These are phyloP conservation scores for Fusarium succisae DNA, from an alignment of 2,329 filamentous ascomycete species.

Conservation along the genomic window DNA sequence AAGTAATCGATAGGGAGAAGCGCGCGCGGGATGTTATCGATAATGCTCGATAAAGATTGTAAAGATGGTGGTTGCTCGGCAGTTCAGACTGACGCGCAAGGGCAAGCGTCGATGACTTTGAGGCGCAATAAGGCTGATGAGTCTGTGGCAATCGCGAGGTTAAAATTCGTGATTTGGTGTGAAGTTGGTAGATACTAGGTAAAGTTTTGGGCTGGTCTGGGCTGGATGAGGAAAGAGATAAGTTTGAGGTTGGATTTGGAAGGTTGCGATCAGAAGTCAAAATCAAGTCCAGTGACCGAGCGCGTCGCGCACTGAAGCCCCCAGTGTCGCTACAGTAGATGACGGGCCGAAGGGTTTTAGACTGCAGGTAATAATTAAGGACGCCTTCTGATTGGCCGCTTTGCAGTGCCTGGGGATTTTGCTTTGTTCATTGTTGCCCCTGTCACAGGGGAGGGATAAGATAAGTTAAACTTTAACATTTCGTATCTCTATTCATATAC, in stretches of 20 bases:
- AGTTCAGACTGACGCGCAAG: constrained; percentile 13
- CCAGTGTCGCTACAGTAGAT: background rate
- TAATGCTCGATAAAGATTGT: constrained; percentile 1
- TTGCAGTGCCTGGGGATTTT: background rate
- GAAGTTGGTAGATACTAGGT: background rate
- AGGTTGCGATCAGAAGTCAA: constrained; percentile 27
- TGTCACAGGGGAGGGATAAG: background rate
- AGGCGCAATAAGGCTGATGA: background rate
- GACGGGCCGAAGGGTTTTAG: constrained; percentile 24
- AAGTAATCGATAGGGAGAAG: background rate
- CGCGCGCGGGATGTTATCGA: constrained; percentile 11
- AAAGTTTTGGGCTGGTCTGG: background rate
- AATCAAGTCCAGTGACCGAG: constrained; percentile 6
- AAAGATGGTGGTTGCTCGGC: background rate
- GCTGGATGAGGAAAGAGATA: constrained; percentile 11
- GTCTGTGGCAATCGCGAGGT: background rate
- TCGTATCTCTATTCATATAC: background rate
- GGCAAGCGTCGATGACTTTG: background rate
- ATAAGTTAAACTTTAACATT: background rate
- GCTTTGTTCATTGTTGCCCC: background rate
- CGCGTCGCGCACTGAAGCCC: constrained; percentile 25
- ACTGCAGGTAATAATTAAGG: constrained; percentile 22
- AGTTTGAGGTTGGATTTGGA: background rate
- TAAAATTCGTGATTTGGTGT: background rate
- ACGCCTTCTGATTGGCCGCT: constrained; percentile 16